Base-by-base conservation (phyloP, 164 flowering plant genomes). In the Amborella trichopoda region DNA sequence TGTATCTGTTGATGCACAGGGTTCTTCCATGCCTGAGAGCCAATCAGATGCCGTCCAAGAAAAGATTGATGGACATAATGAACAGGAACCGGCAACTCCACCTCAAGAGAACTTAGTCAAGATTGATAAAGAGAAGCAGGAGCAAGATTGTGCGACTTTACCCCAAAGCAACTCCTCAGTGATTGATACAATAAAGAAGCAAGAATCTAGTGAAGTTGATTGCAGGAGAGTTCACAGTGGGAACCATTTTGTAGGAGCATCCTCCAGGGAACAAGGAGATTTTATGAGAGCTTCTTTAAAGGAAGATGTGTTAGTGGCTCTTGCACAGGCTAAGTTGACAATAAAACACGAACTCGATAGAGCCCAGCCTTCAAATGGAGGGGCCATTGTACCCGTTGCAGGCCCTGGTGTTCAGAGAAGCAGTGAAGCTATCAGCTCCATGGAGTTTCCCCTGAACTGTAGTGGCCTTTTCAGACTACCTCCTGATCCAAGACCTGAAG, bases 21-120 rank as follows among this genome's bases (percentile, higher is more conserved):
- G 82, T 65, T 75, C 82, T 19, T 65, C 67, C 54, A 90, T 84
- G 58, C 90, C 70, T 36, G 89, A 81, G 36, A 84, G 67, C 62
- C 78, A 68, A 32, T 85, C 90, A 23, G 95, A 89, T 58, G 60
- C 77, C 21, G 80, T 85, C 6, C 87, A 82, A 56, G 95, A 89
- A 53, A 67, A 68, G 50, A 75, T 76, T 46, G 89, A 80, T n/a
- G n/a, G n/a, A n/a, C n/a, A n/a, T n/a, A n/a, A n/a, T n/a, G n/a
- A n/a, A n/a, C 48, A 68, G 23, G 73, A 68, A 21, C 54, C 54
- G 55, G 49, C 63, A 24, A 57, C 66, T 45, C 46, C 26, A 14
- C 13, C 16, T 25, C 57, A 44, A 24, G 41, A 11, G 37, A 24
- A 44, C 21, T 20, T 12, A 18, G 37, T 21, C n/a, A 24, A 64